These are phyloP conservation scores for Pouteria campechiana DNA, from an alignment of 179 eudicot genomes.

Conservation along the genomic window DNA sequence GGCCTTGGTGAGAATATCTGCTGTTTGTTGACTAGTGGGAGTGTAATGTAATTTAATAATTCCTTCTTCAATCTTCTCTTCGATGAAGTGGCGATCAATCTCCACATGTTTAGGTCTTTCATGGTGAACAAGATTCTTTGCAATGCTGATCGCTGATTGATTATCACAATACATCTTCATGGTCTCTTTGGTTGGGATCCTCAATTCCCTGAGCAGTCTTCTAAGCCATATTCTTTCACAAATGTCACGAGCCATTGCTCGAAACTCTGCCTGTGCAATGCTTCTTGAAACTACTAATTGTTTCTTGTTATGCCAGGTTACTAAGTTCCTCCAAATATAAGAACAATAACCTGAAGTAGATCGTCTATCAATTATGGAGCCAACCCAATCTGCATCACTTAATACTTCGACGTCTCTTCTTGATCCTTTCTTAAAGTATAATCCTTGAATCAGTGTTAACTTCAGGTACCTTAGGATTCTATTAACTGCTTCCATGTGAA, in stretches of 20 bases:
- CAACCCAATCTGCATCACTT: neutral
- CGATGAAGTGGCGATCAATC: no score
- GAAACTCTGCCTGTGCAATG: neutral
- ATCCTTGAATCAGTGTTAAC: neutral
- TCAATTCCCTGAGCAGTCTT: neutral
- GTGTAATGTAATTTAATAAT: neutral
- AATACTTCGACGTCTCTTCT: neutral
- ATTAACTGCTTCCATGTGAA: neutral
- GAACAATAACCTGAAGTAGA: neutral
- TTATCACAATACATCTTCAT: neutral
- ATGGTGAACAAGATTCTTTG: neutral
- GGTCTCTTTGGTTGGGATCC: neutral
- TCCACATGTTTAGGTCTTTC: neutral
- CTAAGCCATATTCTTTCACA: neutral
- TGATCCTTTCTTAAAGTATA: neutral
- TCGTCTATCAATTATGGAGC: neutral
- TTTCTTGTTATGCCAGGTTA: no score
- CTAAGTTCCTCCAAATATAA: neutral
- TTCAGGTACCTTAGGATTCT: neutral
- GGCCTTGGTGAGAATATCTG: neutral
- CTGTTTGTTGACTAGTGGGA: neutral
- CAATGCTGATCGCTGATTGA: slow-evolving; percentile 1
- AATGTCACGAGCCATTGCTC: no score
- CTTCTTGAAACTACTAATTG: neutral
- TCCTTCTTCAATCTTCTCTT: neutral